Evolutionary conservation across 768 basidiomycete species (phyloP), one percentile per base, ranked within the genome.

Genomic region (Exidia glandulosa): DNA sequence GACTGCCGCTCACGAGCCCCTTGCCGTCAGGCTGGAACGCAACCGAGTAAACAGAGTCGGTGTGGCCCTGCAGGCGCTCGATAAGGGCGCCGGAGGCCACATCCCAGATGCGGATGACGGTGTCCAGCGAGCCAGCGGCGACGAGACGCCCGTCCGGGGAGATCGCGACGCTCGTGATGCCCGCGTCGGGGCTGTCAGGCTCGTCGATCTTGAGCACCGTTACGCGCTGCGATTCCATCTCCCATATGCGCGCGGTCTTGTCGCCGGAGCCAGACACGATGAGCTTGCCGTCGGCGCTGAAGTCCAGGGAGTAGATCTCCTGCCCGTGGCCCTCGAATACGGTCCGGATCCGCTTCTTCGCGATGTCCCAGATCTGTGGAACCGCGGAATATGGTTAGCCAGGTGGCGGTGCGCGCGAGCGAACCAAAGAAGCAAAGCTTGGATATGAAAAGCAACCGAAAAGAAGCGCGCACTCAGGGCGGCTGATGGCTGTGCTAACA

Each of bases 271-370:
- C 94, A 3, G 90, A 93, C 10, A 94, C 90, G 64, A 95, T 86
- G 65, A 88, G 79, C 3, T 84, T 79, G 6, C 94, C 93, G 65
- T 94, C 89, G n/a, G 78, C 73, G 2, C 90, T 90, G 73, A 94
- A 95, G 71, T 90, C 91, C 63, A 96, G 85, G 1, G 92, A 91
- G 73, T 95, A 95, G 67, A 96, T 93, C 68, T 95, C 94, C 68
- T 92, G 88, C 66, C 84, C 83, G 73, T 96, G 94, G 3, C 94
- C 94, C 63, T 88, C 85, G 66, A 94, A 91, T 10, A 89, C 76
- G 63, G 82, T 85, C 59, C 85, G 81, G 68, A 94, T 90, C 34
- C 81, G 81, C 66, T 86, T 86, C 66, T 84, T 85, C 52, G 79
- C 79, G 65, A 96, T 90, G 66, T 94, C 91, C 94, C 94, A 96